Conservation (phyloP, 2,329 filamentous ascomycete species). For the Penicillium sp. region DNA sequence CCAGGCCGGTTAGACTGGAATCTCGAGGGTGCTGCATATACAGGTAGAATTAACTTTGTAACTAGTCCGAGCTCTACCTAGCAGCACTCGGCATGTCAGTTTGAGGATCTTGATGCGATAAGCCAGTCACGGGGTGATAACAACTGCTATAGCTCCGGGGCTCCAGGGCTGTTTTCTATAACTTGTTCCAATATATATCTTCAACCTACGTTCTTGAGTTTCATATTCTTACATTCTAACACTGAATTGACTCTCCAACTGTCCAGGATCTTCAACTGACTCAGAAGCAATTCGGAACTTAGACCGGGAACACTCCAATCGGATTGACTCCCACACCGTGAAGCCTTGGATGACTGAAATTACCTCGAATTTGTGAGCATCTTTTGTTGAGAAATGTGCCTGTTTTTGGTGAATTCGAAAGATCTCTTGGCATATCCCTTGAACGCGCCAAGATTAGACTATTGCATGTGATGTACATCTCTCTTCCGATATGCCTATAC, state of each 20-base stretch:
- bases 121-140: conserved; percentile 10
- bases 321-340: background rate
- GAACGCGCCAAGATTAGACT: conserved; percentile 7
- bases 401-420: background rate
- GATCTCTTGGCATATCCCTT: conserved; percentile 7
- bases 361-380: conserved; percentile 5
- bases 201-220: background rate
- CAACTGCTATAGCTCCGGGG: background rate
- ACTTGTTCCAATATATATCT: background rate
- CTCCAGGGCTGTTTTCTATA: background rate
- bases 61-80: background rate
- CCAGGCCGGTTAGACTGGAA: background rate
- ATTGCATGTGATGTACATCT: background rate
- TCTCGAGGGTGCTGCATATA: background rate
- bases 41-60: background rate
- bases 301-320: background rate
- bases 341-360: conserved; percentile 1
- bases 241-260: no score
- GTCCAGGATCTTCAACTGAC: background rate
- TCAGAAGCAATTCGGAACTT: background rate
- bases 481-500: background rate
- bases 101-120: conserved; percentile 4
- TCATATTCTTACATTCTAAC: background rate
- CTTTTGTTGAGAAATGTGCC: background rate
- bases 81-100: background rate